These are phyloP conservation scores for Fusarium cyanostomum DNA, from an alignment of 2,329 filamentous ascomycete genomes.

Conservation along the genomic window DNA sequence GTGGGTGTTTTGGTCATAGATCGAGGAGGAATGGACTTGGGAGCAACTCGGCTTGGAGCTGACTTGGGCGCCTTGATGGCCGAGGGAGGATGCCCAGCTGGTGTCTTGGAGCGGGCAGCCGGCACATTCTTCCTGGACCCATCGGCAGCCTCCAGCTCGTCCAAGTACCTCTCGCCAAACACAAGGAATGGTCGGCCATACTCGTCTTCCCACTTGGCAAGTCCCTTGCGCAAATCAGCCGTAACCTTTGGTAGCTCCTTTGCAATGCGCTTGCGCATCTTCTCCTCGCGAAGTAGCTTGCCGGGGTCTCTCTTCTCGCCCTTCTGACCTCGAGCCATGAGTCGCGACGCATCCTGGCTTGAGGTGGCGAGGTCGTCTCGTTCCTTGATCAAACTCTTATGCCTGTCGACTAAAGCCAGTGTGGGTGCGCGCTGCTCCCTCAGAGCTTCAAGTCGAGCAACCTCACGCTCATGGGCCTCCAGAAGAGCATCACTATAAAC, in stretches of 20 bases:
- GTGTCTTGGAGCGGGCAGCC: slow-evolving; percentile 73
- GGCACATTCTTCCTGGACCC: slow-evolving; percentile 62
- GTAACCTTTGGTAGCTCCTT: slow-evolving; percentile 96
- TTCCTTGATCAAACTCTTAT: slow-evolving; percentile 84
- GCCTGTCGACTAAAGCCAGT: slow-evolving; percentile 82
- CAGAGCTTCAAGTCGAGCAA: slow-evolving; percentile 80
- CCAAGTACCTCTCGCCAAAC: slow-evolving; percentile 89
- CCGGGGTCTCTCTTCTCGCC: slow-evolving; percentile 95
- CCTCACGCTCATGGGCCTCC: slow-evolving; percentile 93
- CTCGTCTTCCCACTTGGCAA: slow-evolving; percentile 92
- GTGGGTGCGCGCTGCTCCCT: slow-evolving; percentile 89
- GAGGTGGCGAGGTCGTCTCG: slow-evolving; percentile 88
- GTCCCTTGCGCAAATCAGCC: slow-evolving; percentile 79
- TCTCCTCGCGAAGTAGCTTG: slow-evolving; percentile 93
- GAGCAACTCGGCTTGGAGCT: slow-evolving; percentile 38
- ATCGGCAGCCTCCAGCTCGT: slow-evolving; percentile 76
- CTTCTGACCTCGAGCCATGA: slow-evolving; percentile 91
- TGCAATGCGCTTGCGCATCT: slow-evolving; percentile 96
- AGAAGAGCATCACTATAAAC: slow-evolving; percentile 96
- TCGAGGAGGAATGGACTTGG: slow-evolving; percentile 50
- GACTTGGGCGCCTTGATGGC: slow-evolving; percentile 51
- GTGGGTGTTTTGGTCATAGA: slow-evolving; percentile 66
- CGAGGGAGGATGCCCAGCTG: slow-evolving; percentile 66
- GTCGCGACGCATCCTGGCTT: slow-evolving; percentile 91
- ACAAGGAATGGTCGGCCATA: slow-evolving; percentile 94